Conservation (phyloP, 371 early-diverging fungal species). For the Mortierella sp. region DNA sequence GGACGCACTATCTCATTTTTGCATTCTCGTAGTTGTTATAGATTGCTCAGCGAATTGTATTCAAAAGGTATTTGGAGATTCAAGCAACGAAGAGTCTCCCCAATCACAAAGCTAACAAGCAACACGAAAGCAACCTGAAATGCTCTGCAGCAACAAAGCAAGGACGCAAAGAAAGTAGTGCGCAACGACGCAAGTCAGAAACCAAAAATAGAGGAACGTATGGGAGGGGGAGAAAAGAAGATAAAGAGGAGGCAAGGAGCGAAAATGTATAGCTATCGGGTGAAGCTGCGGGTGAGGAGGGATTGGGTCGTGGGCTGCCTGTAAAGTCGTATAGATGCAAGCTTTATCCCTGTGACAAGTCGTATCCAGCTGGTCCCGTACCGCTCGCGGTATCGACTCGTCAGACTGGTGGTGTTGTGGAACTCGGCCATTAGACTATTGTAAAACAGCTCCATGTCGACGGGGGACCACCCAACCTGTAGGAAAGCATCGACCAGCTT, state of each 20-base stretch:
- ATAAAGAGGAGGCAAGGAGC: neutral
- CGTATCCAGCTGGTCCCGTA: slow-evolving; percentile 53
- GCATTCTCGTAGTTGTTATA: neutral
- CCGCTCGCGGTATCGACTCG: slow-evolving; percentile 49
- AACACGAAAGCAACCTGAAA: neutral
- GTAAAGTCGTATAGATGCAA: slow-evolving; percentile 57
- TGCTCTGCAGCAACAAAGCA: neutral
- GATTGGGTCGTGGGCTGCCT: slow-evolving; percentile 47
- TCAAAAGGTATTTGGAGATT: neutral
- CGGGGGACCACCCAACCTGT: slow-evolving; percentile 51
- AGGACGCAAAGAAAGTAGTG: neutral
- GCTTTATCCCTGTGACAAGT: slow-evolving; percentile 51
- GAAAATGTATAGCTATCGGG: slow-evolving; percentile 25
- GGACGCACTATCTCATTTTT: too few relatives aligned
- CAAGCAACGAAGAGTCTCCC: neutral
- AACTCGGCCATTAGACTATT: slow-evolving; percentile 36
- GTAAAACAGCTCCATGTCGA: slow-evolving; percentile 44
- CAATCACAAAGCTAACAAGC: neutral
- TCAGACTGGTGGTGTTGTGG: slow-evolving; percentile 30
- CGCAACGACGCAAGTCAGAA: slow-evolving; percentile 10
- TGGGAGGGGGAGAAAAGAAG: neutral
- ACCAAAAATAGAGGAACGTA: neutral
- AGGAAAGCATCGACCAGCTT: slow-evolving; percentile 66
- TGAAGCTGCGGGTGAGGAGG: slow-evolving; percentile 48
- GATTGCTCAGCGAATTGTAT: neutral